Conservation (phyloP, 495 filamentous ascomycete species). For the Penicillium bovifimosum region DNA sequence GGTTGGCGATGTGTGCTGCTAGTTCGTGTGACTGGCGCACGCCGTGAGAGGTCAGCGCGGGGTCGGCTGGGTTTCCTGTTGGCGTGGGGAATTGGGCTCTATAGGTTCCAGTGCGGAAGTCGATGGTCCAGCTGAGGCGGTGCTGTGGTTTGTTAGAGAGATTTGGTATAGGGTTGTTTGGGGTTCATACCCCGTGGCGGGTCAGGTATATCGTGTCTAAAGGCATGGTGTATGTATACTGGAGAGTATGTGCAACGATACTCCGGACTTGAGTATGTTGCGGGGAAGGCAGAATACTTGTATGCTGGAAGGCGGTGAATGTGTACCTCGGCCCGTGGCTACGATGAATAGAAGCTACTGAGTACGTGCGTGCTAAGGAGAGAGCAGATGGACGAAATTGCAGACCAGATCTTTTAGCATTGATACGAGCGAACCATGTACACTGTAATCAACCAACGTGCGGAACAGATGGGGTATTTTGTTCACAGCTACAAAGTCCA, state of each 20-base stretch:
- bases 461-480: conserved; percentile 16
- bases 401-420: conserved; percentile 24
- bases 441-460: conserved; percentile 25
- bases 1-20: conserved; percentile 52
- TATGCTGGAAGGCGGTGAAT: conserved; percentile 16
- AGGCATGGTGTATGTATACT: conserved; percentile 27
- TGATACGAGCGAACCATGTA: conserved; percentile 22
- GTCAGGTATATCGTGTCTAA: conserved; percentile 81
- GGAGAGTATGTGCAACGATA: not conserved
- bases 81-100: conserved; percentile 61
- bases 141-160: conserved; percentile 50
- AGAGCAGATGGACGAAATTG: not conserved
- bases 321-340: conserved; percentile 14
- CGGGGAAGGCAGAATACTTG: conserved; percentile 18
- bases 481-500: conserved; percentile 25
- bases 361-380: not conserved
- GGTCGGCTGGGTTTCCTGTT: conserved; percentile 79
- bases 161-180: conserved; percentile 6
- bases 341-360: not conserved
- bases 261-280: not conserved
- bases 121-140: conserved; percentile 81
- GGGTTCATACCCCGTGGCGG: conserved; percentile 71
- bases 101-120: conserved; percentile 72
- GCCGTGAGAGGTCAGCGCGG: conserved; percentile 80
- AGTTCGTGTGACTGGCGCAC: conserved; percentile 80